These are phyloP conservation scores for Brassica carinata DNA, from an alignment of 345 rosid genomes.

Conservation along the genomic window DNA sequence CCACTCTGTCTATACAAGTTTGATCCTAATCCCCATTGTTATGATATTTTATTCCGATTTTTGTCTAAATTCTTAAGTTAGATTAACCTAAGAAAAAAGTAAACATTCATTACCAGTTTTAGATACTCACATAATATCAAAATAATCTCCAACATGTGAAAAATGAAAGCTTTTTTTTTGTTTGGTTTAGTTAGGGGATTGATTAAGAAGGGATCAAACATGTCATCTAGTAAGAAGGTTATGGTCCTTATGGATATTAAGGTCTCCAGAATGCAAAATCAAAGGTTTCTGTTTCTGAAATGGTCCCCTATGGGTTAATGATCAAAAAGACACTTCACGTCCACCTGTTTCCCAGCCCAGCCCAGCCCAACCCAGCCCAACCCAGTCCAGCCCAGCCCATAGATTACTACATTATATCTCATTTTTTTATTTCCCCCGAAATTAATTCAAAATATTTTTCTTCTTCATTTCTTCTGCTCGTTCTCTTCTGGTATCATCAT, in stretches of 20 bases:
- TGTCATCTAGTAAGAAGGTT: too few species aligned
- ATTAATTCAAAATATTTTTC: not conserved
- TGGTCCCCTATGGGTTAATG: conserved; percentile 9
- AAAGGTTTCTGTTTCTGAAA: not conserved
- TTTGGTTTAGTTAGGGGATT: not conserved
- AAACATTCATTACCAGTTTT: not conserved
- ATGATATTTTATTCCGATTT: not conserved
- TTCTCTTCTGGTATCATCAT: conserved; percentile 62
- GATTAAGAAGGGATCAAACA: not conserved
- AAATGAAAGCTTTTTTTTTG: not conserved
- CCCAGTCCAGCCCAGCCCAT: too few species aligned
- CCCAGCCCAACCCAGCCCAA: conserved; percentile 1
- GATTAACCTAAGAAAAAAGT: not conserved
- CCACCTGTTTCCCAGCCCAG: conserved; percentile 25
- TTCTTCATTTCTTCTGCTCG: conserved; percentile 13
- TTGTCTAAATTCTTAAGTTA: not conserved
- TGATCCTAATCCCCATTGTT: not conserved
- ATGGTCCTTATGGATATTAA: not conserved
- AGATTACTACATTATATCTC: not conserved
- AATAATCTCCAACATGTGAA: not conserved
- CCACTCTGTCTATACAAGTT: too few species aligned
- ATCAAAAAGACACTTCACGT: not conserved
- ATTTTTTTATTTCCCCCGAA: not conserved
- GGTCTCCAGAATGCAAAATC: not conserved
- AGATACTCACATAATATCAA: not conserved